These are phyloP conservation scores for Coemansia sp. DNA, from an alignment of 192 early-diverging fungal species.

Conservation along the genomic window DNA sequence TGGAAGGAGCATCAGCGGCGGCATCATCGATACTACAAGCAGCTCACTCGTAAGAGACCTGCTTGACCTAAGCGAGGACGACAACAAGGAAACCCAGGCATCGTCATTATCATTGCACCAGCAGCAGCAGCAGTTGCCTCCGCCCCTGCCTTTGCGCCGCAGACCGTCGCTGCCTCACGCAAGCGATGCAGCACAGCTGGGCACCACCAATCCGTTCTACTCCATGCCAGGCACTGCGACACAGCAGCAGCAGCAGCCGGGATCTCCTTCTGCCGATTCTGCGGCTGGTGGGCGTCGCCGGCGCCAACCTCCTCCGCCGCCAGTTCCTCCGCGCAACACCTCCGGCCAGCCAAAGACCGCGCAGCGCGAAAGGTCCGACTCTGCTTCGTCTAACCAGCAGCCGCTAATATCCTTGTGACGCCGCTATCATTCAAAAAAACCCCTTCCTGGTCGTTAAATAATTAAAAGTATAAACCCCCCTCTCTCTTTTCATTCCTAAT, in stretches of 20 bases:
- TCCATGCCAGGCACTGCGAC: not conserved
- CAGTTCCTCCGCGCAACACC: not conserved
- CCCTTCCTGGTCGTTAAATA: not conserved
- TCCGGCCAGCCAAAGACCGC: slow-evolving; percentile 1
- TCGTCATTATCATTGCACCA: not conserved
- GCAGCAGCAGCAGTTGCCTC: not conserved
- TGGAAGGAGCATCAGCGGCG: not conserved
- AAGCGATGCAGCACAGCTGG: slow-evolving; percentile 4
- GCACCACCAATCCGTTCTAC: slow-evolving; percentile 17
- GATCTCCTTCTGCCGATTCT: not conserved
- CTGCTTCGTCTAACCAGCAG: slow-evolving; percentile 6
- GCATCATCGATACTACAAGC: not conserved
- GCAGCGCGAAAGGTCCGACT: not conserved
- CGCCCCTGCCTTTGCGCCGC: slow-evolving; percentile 2
- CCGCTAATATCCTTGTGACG: slow-evolving; percentile 11
- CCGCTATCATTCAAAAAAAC: not conserved
- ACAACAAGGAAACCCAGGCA: not conserved
- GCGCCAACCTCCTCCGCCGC: slow-evolving; percentile 31
- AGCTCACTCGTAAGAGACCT: not conserved
- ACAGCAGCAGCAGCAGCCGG: not conserved
- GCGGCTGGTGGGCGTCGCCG: slow-evolving; percentile 15
- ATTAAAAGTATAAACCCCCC: not conserved
- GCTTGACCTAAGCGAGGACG: not conserved
- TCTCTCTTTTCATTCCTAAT: not conserved
- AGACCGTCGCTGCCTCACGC: slow-evolving; percentile 4